These are phyloP conservation scores for Kodamaea neixiangensis DNA, from an alignment of 805 yeast genomes.

Conservation along the genomic window DNA sequence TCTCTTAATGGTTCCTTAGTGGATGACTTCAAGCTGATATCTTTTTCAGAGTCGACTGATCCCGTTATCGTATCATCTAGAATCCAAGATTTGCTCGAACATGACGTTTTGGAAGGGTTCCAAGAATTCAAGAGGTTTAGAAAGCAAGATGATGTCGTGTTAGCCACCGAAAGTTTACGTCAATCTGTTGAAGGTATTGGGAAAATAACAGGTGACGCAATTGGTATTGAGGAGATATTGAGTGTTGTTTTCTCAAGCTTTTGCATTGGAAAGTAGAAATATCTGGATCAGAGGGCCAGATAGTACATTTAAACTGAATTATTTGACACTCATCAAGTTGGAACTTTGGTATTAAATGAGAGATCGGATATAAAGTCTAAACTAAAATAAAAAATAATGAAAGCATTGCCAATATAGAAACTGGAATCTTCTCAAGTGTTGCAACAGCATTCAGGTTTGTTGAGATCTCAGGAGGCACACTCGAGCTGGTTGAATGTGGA, in stretches of 20 bases:
- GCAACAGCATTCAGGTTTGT: background rate
- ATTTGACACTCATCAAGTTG: too few relatives aligned
- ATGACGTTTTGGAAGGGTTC: slow-evolving; percentile 77
- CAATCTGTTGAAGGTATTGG: slow-evolving; percentile 86
- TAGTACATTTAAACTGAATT: too few relatives aligned
- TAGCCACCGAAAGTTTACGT: slow-evolving; percentile 76
- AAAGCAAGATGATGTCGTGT: slow-evolving; percentile 65
- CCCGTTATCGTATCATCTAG: slow-evolving; percentile 77
- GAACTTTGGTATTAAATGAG: too few relatives aligned
- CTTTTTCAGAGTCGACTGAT: slow-evolving; percentile 53
- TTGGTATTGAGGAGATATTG: slow-evolving; percentile 86
- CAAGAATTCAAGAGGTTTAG: slow-evolving; percentile 57
- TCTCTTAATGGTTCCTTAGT: slow-evolving; percentile 46
- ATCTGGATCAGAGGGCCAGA: too few relatives aligned
- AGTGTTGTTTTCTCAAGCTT: slow-evolving; percentile 90
- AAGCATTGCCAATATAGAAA: background rate
- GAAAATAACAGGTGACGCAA: slow-evolving; percentile 83
- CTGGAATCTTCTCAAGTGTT: background rate
- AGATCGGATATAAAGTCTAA: too few relatives aligned
- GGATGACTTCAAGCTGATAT: slow-evolving; percentile 45
- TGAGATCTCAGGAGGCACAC: background rate
- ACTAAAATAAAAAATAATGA: background rate
- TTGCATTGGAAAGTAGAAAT: slow-evolving; percentile 83
- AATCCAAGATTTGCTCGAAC: slow-evolving; percentile 68
- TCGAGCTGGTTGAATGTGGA: background rate